Percentiles rank a stretch among this genome's conserved stretches.
Conservation (phyloP, 768 basidiomycete species). For the Leccinum aurantiacum region DNA sequence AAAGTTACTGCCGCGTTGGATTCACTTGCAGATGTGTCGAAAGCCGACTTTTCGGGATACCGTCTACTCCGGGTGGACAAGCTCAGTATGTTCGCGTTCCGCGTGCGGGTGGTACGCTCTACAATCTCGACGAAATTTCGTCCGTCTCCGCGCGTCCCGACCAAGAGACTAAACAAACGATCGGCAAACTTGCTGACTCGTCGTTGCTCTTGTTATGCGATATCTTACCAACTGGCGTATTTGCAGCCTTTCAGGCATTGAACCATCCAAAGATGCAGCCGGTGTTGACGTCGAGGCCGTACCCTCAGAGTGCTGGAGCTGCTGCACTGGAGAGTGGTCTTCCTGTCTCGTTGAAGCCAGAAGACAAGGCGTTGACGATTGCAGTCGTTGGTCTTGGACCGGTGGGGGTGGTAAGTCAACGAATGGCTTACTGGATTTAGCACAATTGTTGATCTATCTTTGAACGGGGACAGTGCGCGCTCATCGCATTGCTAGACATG, state of each 20-base stretch:
- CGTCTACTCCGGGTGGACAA: slow-evolving; percentile 68
- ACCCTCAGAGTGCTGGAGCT: slow-evolving; percentile 42
- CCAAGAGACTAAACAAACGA: slow-evolving; percentile 35
- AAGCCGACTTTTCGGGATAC: slow-evolving; percentile 64
- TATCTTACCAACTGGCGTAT: slow-evolving; percentile 78
- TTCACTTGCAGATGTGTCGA: slow-evolving; percentile 69
- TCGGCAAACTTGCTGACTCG: slow-evolving; percentile 52
- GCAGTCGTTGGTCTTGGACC: slow-evolving; percentile 77
- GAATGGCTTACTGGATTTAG: neutral
- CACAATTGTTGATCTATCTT: neutral
- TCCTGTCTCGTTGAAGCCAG: slow-evolving; percentile 35
- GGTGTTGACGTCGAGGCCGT: slow-evolving; percentile 56
- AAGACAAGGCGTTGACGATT: slow-evolving; percentile 56
- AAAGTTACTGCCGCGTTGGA: slow-evolving; percentile 69
- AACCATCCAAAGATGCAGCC: slow-evolving; percentile 71
- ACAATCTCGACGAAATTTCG: slow-evolving; percentile 55
- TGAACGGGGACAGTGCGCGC: slow-evolving; percentile 46
- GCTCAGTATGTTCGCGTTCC: slow-evolving; percentile 80
- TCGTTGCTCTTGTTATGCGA: slow-evolving; percentile 74
- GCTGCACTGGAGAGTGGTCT: slow-evolving; percentile 4
- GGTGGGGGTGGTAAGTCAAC: slow-evolving; percentile 58
- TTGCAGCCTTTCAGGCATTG: slow-evolving; percentile 69
- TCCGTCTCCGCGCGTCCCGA: slow-evolving; percentile 8
- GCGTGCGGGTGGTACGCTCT: slow-evolving; percentile 76
- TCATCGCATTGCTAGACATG: slow-evolving; percentile 62